Base-by-base conservation (phyloP, 352 stramenopile genomes). In the Aphanomyces euteiches region DNA sequence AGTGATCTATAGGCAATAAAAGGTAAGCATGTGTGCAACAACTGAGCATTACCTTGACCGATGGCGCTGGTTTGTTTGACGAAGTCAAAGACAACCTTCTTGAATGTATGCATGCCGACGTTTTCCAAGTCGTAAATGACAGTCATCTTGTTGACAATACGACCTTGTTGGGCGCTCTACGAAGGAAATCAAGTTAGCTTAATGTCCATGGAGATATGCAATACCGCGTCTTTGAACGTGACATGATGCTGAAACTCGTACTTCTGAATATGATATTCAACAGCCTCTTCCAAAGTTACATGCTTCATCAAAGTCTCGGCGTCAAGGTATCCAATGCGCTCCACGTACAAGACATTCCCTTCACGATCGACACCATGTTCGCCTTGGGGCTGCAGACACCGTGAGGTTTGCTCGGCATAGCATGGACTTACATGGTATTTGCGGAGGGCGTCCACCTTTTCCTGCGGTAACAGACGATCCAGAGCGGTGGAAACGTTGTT, bases 1-100 rank as follows among this genome's bases (percentile, higher is more conserved):
- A 94, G 73, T 92, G 64, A 47, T 70, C 64, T 70, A 47, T 19
- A 4, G 17, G n/a, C 45, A 53, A 19, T 53, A 58, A 58, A 10
- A 21, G 8, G n/a, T 34, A 10, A 38, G 28, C 19, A 61, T 61
- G 5, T 5, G 17, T 37, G 15, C 17, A 38, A 40, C 21, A 7
- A 37, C 6, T 21, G 4, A 28, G 28, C 28, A n/a, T n/a, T 63
- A 70, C 64, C 64, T 70, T 70, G 64, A 15, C 53, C 53, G 47
- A 70, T 70, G 37, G 53, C 64, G 19, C 43, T 56, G 13, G 53
- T 56, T 36, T 70, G 17, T 38, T 70, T 70, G 54, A 70, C 19
- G 56, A 70, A 70, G 12, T 70, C 43, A 54, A 47, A 70, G 38
- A 70, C 64, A 3, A 70, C 64, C 40, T 70, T 70, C 53, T 70